Conservation (phyloP, 257 asterid species). For the Nicotiana paniculata region DNA sequence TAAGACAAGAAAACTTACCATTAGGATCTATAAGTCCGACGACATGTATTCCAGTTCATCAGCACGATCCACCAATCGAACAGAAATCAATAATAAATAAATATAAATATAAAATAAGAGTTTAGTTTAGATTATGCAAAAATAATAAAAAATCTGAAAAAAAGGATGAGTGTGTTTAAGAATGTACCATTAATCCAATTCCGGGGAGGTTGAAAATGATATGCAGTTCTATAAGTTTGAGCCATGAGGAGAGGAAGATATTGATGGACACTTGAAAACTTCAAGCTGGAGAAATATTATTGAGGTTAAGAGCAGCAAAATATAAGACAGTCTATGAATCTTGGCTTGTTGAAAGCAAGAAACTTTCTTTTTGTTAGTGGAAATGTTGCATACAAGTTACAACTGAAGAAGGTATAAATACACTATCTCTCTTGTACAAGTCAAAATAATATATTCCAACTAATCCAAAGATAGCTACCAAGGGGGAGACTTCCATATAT, state of each 20-base stretch:
- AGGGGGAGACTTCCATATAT: neutral
- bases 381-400: neutral
- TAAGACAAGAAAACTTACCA: conserved; percentile 30
- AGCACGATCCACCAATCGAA: neutral
- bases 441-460: neutral
- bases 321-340: too few relatives aligned
- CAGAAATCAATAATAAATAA: neutral
- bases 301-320: too few relatives aligned
- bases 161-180: neutral
- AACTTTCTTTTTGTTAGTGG: neutral
- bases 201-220: conserved; percentile 32
- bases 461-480: neutral
- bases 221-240: conserved; percentile 26
- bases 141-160: neutral
- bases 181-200: conserved; percentile 34
- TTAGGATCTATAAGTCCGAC: conserved; percentile 49
- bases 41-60: neutral
- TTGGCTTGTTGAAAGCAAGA: neutral
- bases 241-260: neutral
- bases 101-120: neutral
- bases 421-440: neutral
- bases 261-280: neutral
- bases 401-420: neutral
- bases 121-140: neutral
- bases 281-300: neutral